Conservation (phyloP, 768 basidiomycete species). For the Arthromyces matolae region DNA sequence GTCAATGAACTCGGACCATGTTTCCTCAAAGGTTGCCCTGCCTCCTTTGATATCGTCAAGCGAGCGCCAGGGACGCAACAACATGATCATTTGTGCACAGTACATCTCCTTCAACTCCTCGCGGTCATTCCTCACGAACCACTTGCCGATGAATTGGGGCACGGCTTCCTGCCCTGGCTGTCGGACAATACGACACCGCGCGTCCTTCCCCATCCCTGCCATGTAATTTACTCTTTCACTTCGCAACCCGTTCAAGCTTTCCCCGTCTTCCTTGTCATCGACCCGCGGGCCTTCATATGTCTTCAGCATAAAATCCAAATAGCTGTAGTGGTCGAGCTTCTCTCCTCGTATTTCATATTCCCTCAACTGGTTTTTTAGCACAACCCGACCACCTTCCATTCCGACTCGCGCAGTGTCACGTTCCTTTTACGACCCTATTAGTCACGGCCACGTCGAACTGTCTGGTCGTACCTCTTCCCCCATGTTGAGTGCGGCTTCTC, state of each 20-base stretch:
- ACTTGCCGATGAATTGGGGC: conserved; percentile 30
- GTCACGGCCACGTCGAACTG: no score
- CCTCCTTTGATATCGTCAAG: conserved; percentile 21
- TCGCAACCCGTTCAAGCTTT: no score
- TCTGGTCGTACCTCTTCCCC: no score
- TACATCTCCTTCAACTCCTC: conserved; percentile 19
- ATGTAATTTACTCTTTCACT: conserved; percentile 19
- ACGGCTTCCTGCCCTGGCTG: conserved; percentile 28
- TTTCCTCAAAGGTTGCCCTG: conserved; percentile 14
- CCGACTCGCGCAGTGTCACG: no score
- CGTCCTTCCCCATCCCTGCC: conserved; percentile 5
- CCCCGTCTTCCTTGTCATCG: conserved; percentile 6
- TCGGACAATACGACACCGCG: conserved; percentile 17
- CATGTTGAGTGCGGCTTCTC: no score
- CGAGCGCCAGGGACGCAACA: conserved; percentile 34
- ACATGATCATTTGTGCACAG: conserved; percentile 25
- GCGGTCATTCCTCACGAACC: conserved; percentile 25
- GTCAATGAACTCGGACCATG: conserved; percentile 17
- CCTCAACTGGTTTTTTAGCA: conserved; percentile 15
- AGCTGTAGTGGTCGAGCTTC: conserved; percentile 1
- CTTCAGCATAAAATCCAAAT: conserved; percentile 16
- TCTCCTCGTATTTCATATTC: conserved; percentile 20
- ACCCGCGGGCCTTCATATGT: conserved; percentile 22
- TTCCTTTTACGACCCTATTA: no score
- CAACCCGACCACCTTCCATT: neutral